These are phyloP conservation scores for Tolypocladium album DNA, from an alignment of 2,329 filamentous ascomycete species.

Conservation along the genomic window DNA sequence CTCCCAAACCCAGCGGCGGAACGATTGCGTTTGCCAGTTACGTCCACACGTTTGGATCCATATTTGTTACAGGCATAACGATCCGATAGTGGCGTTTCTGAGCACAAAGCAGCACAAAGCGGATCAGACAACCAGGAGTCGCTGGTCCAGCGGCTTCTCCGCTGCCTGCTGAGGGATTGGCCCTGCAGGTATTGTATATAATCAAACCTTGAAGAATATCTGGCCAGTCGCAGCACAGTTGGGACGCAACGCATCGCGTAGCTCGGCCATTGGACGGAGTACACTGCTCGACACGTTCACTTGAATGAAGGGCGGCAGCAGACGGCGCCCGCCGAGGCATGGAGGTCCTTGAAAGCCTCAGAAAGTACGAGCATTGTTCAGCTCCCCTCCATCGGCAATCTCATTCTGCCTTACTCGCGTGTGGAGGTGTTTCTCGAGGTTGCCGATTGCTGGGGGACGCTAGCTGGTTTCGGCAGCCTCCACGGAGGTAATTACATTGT, in stretches of 20 bases:
- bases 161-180: not conserved
- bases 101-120: not conserved
- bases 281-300: not conserved
- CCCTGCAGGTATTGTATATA: too few relatives aligned
- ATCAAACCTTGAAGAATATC: not conserved
- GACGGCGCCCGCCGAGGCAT: not conserved
- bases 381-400: not conserved
- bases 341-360: too few relatives aligned
- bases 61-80: not conserved
- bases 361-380: not conserved
- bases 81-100: not conserved
- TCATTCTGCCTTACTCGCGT: not conserved
- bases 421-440: not conserved
- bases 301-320: not conserved
- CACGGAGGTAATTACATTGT: not conserved
- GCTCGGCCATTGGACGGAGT: not conserved
- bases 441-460: not conserved
- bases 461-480: not conserved
- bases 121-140: too few relatives aligned
- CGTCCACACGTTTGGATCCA: not conserved
- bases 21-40: not conserved
- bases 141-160: not conserved
- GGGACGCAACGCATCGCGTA: not conserved
- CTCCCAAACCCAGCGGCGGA: not conserved
- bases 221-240: not conserved